phyloP scores from a whole-genome alignment of 345 rosid genomes.

The Brassica incana region DNA sequence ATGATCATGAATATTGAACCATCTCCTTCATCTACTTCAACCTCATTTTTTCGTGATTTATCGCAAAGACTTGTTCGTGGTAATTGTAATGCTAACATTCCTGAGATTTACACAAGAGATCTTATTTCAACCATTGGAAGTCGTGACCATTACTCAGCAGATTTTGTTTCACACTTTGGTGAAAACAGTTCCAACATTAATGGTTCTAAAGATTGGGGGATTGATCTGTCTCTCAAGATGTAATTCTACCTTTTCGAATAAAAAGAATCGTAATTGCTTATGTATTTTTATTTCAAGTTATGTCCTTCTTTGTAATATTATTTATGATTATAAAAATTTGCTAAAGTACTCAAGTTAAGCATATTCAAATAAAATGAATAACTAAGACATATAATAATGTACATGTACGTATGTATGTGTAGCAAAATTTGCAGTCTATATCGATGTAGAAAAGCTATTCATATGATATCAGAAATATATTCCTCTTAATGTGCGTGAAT shows the following conservation, averaged over 20 bases:
- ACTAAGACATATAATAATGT: neutral
- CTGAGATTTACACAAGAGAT: constrained; percentile 22
- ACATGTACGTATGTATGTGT: neutral
- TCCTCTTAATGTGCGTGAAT: neutral
- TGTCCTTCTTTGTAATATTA: neutral
- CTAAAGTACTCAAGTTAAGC: neutral
- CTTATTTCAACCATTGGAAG: constrained; percentile 28
- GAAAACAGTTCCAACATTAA: neutral
- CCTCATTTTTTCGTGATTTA: constrained; percentile 14
- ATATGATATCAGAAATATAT: neutral
- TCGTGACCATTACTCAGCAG: neutral
- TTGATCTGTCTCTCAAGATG: neutral
- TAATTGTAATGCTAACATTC: neutral
- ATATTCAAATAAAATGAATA: neutral
- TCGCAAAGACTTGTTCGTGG: constrained; percentile 4
- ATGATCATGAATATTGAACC: neutral
- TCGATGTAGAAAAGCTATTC: neutral
- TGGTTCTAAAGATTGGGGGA: neutral
- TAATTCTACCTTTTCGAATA: neutral
- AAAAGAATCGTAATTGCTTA: neutral
- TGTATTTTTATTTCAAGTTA: neutral
- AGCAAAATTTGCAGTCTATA: neutral
- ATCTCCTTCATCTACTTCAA: neutral
- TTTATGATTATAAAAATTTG: neutral
- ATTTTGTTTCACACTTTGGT: neutral